These are phyloP conservation scores for Sclerotinia trifoliorum DNA, from an alignment of 2,329 filamentous ascomycete genomes.

Conservation along the genomic window DNA sequence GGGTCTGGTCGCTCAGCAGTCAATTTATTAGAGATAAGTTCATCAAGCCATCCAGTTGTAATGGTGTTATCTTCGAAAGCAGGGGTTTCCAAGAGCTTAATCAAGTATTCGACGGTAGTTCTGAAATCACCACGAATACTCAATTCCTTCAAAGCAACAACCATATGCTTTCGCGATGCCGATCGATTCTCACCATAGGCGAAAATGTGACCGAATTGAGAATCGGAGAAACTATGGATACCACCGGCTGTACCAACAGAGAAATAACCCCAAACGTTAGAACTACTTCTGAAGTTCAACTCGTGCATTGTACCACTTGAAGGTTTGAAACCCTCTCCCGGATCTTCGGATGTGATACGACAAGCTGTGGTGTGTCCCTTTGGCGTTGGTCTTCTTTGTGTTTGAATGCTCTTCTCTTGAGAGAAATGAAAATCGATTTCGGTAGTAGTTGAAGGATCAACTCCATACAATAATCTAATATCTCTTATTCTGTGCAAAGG, in stretches of 20 bases:
- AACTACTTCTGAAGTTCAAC: constrained; percentile 97
- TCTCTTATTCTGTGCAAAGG: constrained; percentile 93
- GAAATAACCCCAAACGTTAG: constrained; percentile 99
- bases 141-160: constrained; percentile 95
- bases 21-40: constrained; percentile 96
- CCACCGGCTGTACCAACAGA: constrained; percentile 94
- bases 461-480: constrained; percentile 93
- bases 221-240: constrained; percentile 99
- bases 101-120: constrained; percentile 97
- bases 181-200: constrained; percentile 97
- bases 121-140: constrained; percentile 99
- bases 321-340: constrained; percentile 98
- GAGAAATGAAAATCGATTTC: constrained; percentile 98
- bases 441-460: constrained; percentile 80
- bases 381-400: constrained; percentile 84
- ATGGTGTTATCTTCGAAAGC: constrained; percentile 99
- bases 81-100: constrained; percentile 97
- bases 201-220: constrained; percentile 98
- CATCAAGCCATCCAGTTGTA: constrained; percentile 96
- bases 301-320: constrained; percentile 99
- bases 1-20: constrained; percentile 94
- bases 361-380: constrained; percentile 98
- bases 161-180: constrained; percentile 98
- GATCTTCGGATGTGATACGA: constrained; percentile 98
- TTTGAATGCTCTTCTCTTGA: constrained; percentile 75